Evolutionary conservation across 495 filamentous ascomycete species (phyloP).

Genomic region (Neurospora discreta): DNA sequence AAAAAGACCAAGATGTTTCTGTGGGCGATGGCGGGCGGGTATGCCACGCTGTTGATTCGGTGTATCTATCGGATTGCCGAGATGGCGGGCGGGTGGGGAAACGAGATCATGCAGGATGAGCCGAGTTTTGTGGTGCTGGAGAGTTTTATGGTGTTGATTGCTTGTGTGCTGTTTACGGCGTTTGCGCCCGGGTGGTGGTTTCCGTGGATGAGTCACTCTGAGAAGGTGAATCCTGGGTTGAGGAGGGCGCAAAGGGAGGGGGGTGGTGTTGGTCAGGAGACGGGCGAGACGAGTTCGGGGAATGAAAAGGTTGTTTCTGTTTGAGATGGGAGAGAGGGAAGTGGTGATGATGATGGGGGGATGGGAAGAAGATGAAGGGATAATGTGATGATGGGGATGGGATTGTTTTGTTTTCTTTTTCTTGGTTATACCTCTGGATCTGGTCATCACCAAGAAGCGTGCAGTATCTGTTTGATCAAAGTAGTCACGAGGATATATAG

Average conservation of each 20-base stretch:
- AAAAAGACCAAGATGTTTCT: constrained; percentile 43
- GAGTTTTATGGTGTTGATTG: constrained; percentile 30
- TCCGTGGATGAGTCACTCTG: constrained; percentile 24
- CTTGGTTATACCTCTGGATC: background rate
- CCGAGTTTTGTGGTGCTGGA: constrained; percentile 53
- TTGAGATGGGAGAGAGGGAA: background rate
- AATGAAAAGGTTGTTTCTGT: background rate
- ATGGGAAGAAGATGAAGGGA: background rate
- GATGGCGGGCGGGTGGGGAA: constrained; percentile 60
- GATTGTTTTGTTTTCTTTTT: background rate
- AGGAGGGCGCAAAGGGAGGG: background rate
- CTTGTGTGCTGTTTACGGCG: constrained; percentile 21
- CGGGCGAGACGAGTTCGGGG: background rate
- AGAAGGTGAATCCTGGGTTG: background rate
- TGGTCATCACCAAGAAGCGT: background rate
- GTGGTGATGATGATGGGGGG: no score
- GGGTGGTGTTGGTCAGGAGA: background rate
- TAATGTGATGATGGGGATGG: background rate
- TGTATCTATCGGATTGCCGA: constrained; percentile 62
- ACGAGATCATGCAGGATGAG: constrained; percentile 55
- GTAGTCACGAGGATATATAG: no score
- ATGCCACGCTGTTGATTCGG: constrained; percentile 47
- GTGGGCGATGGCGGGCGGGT: constrained; percentile 42
- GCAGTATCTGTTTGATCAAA: no score
- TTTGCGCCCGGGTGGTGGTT: constrained; percentile 31